Conservation (phyloP, 1,139 yeast species). For the Lodderomyces jiufengensis region DNA sequence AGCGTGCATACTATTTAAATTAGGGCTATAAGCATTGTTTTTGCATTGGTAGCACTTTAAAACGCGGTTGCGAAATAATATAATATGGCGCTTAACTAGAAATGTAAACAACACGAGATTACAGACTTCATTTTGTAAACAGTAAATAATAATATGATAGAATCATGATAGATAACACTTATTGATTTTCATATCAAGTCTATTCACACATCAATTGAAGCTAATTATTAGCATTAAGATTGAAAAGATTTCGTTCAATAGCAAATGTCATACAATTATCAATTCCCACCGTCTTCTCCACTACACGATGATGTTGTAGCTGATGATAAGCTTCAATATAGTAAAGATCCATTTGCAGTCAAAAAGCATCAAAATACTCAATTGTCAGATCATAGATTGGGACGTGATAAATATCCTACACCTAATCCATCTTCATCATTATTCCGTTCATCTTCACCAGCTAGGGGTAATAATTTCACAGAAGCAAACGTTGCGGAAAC, state of each 20-base stretch:
- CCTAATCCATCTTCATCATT: conserved; percentile 55
- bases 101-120: conserved; percentile 9
- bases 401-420: conserved; percentile 42
- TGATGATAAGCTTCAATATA: conserved; percentile 11
- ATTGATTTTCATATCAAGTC: too few species aligned
- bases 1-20: too few species aligned
- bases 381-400: conserved; percentile 5
- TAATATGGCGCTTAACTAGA: background rate
- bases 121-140: background rate
- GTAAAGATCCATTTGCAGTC: conserved; percentile 22
- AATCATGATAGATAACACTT: too few species aligned
- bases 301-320: conserved; percentile 30
- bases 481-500: background rate
- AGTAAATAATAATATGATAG: too few species aligned
- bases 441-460: conserved; percentile 47
- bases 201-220: too few species aligned
- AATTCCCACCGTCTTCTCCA: conserved; percentile 66
- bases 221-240: too few species aligned
- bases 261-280: conserved; percentile 12
- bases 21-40: conserved; percentile 4
- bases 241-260: background rate
- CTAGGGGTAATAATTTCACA: conserved; percentile 10
- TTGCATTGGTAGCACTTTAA: background rate
- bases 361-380: conserved; percentile 6
- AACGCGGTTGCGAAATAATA: background rate